Percentiles rank a stretch among this genome's conserved stretches.
phyloP scores from a whole-genome alignment of 495 filamentous ascomycete species.

The Amniculicola lignicola region DNA sequence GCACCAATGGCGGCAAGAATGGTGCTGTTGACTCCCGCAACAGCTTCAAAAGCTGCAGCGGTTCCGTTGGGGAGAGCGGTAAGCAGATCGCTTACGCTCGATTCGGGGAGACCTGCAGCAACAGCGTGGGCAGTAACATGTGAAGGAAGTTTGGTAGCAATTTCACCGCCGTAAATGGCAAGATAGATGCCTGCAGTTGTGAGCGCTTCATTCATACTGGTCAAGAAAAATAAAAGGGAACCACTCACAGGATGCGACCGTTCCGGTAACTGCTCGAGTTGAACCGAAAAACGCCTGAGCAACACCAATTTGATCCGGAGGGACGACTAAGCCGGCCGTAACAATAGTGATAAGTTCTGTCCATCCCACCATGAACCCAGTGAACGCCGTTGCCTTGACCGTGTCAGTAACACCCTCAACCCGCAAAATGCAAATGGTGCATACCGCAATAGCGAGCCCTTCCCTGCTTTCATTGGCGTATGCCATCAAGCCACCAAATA shows the following conservation, averaged over 20 bases:
- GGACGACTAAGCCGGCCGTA: not conserved
- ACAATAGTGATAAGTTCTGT: not conserved
- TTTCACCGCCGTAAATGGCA: not conserved
- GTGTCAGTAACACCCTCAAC: too few relatives aligned
- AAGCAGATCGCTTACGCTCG: not conserved
- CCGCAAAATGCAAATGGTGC: too few relatives aligned
- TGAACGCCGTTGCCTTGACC: too few relatives aligned
- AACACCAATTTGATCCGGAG: slow-evolving; percentile 1
- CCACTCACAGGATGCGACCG: too few relatives aligned
- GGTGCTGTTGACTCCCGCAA: not conserved
- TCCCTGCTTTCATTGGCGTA: not conserved
- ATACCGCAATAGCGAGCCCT: not conserved
- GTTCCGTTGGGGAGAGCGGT: not conserved
- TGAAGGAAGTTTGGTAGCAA: not conserved
- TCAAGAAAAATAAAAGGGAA: too few relatives aligned
- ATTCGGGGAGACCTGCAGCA: not conserved
- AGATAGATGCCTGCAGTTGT: not conserved
- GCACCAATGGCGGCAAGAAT: not conserved
- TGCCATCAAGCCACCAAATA: not conserved
- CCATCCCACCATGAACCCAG: slow-evolving; percentile 1
- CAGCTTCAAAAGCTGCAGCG: not conserved
- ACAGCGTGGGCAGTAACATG: not conserved
- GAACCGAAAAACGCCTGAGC: slow-evolving; percentile 3
- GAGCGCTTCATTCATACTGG: too few relatives aligned
- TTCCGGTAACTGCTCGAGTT: not conserved